Percentiles rank a stretch among this genome's conserved stretches.
phyloP scores from a whole-genome alignment of 495 filamentous ascomycete species.

The Neurospora sp. region DNA sequence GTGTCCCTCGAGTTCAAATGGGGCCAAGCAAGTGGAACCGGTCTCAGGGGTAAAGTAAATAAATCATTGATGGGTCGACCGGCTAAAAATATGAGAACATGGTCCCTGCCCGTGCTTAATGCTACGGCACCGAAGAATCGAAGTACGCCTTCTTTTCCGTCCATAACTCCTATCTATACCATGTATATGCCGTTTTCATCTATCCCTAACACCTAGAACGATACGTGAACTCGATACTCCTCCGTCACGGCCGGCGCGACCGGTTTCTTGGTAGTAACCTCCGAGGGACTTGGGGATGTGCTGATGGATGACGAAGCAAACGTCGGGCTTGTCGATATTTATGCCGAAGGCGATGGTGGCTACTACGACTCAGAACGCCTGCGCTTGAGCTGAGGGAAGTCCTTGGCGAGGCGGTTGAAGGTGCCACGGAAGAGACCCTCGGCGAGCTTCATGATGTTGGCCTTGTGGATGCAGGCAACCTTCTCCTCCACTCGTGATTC shows the following conservation, averaged over 20 bases:
- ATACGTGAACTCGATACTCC: not conserved
- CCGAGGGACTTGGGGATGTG: conserved; percentile 87
- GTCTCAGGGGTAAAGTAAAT: not conserved
- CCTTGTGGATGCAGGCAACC: conserved; percentile 99
- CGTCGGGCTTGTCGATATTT: conserved; percentile 98
- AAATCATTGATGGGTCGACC: not conserved
- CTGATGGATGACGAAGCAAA: conserved; percentile 91
- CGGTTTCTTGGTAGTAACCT: conserved; percentile 96
- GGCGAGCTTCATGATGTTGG: conserved; percentile 99
- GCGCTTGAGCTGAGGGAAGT: conserved; percentile 85
- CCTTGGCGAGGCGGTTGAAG: conserved; percentile 82
- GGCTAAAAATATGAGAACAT: not conserved
- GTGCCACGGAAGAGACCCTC: conserved; percentile 97
- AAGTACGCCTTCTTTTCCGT: not conserved
- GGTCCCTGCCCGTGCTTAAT: not conserved
- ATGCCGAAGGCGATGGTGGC: conserved; percentile 98
- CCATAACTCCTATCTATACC: not conserved
- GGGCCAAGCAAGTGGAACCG: not conserved
- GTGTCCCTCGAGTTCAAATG: not conserved
- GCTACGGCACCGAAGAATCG: not conserved
- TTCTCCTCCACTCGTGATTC: conserved; percentile 31
- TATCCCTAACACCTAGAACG: not conserved
- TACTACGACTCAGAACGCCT: conserved; percentile 61
- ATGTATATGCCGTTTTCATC: not conserved
- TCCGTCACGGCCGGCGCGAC: conserved; percentile 36